phyloP scores from a whole-genome alignment of 2,329 filamentous ascomycete genomes.

The Colletotrichum sp. region DNA sequence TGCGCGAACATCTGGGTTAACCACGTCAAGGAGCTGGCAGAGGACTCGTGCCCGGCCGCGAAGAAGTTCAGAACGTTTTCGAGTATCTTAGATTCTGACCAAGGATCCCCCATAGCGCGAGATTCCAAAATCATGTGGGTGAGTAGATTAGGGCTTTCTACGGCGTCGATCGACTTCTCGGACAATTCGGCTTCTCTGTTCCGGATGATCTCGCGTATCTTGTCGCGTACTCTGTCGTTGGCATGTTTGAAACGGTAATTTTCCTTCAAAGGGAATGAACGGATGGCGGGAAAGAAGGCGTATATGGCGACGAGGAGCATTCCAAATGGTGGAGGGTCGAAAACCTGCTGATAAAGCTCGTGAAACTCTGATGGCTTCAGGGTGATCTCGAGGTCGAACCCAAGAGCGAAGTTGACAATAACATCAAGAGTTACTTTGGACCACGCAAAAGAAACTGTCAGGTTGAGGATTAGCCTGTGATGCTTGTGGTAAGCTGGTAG shows the following conservation, averaged over 20 bases:
- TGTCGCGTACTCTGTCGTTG: constrained; percentile 31
- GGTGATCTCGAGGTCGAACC: constrained; percentile 36
- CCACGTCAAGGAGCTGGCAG: constrained; percentile 45
- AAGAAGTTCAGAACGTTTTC: constrained; percentile 48
- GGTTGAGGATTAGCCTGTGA: neutral
- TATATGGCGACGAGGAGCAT: constrained; percentile 31
- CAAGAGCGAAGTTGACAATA: constrained; percentile 36
- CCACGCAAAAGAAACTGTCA: constrained; percentile 24
- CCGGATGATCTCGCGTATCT: constrained; percentile 30
- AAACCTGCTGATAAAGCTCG: constrained; percentile 30
- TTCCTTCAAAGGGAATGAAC: constrained; percentile 40
- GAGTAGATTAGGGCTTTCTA: constrained; percentile 29
- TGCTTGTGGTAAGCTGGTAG: neutral
- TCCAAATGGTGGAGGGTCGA: constrained; percentile 26
- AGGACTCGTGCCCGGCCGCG: constrained; percentile 50
- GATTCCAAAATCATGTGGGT: constrained; percentile 39
- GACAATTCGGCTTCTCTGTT: constrained; percentile 25
- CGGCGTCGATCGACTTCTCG: constrained; percentile 14
- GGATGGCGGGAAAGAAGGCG: constrained; percentile 34
- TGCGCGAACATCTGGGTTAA: constrained; percentile 41
- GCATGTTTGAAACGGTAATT: constrained; percentile 38
- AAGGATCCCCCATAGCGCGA: constrained; percentile 19
- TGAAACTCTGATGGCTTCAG: constrained; percentile 25
- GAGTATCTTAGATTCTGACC: constrained; percentile 34
- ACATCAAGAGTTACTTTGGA: constrained; percentile 39